Base-by-base conservation (phyloP, 352 stramenopile species). In the Pythium diclinum region DNA sequence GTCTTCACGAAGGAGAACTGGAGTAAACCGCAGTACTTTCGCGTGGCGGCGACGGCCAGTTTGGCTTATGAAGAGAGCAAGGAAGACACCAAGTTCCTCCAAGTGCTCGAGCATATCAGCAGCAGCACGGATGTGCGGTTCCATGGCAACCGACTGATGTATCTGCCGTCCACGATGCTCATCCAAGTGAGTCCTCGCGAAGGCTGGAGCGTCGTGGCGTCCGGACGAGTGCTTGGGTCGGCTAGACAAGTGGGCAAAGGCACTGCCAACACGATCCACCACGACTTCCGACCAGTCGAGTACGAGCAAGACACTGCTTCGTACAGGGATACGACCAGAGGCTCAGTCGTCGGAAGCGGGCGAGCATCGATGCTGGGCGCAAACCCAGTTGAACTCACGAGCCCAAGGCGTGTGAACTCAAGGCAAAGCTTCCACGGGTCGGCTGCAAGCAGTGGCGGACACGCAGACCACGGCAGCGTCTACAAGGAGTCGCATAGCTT, bases 1-100 rank as follows among this genome's bases (percentile, higher is more conserved):
- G 63, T 87, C 2, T 88, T 88, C 65, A 77, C 72, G 0, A 51
- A 13, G 28, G 73, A 79, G 1, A 85, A 84, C 34, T 89, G 78
- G 78, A 57, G 25, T 13, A 65, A 67, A 21, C 77, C 78, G 17
- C 78, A 86, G 42, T 76, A 67, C 38, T 88, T 88, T 38, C 77
- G 78, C 5, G 71, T 89, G 13, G 67, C 77, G 6, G 81, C 73
- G 8, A 62, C 79, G 2, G 70, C 62, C 33, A 62, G 62, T 17
- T 54, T 62, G 4, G 54, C 71, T 1, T 72, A 67, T 7, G 76
- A 81, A 21, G 70, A 82, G 23, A 49, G 9, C 58, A 72, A 71
- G 59, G 67, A 74, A 46, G 63, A 71, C 30, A 68, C 58, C 56
- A 42, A 56, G 56, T 55, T 59, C 10, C n/a, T 74, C 6, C 75